phyloP scores from a whole-genome alignment of 305 asterid genomes.

The Solanum chacoense region DNA sequence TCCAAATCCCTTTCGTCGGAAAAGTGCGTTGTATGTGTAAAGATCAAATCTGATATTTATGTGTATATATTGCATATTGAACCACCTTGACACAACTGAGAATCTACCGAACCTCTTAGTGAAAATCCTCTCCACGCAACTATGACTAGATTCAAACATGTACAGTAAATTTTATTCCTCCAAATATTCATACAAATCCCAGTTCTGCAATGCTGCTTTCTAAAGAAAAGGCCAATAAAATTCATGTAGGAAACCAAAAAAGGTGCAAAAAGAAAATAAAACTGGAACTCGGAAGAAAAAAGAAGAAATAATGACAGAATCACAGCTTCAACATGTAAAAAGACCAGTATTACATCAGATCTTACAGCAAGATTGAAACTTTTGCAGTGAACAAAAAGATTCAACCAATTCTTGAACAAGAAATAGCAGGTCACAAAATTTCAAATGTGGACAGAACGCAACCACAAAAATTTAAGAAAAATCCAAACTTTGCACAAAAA shows the following conservation, averaged over 20 bases:
- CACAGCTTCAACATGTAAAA: slow-evolving; percentile 7
- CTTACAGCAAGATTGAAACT: slow-evolving; percentile 17
- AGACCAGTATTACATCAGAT: slow-evolving; percentile 30
- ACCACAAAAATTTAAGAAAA: neutral
- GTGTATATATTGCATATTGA: neutral
- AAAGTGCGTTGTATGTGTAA: neutral
- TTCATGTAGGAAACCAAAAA: neutral
- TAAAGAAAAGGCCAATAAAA: neutral
- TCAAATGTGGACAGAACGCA: neutral
- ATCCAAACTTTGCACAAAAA: slow-evolving; percentile 2
- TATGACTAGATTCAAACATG: neutral
- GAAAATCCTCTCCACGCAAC: neutral
- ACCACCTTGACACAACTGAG: neutral
- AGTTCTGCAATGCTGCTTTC: neutral
- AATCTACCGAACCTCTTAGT: neutral
- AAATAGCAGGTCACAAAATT: slow-evolving; percentile 16
- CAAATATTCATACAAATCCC: neutral
- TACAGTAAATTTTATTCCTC: neutral
- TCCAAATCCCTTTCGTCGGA: neutral
- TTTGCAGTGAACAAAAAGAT: slow-evolving; percentile 3
- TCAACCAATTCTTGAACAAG: slow-evolving; percentile 8
- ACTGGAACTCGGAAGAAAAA: neutral
- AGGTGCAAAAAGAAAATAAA: neutral
- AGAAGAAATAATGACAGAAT: neutral
- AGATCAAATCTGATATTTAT: neutral